phyloP scores from a whole-genome alignment of 805 yeast species.

The Yamadazyma ubonensis region DNA sequence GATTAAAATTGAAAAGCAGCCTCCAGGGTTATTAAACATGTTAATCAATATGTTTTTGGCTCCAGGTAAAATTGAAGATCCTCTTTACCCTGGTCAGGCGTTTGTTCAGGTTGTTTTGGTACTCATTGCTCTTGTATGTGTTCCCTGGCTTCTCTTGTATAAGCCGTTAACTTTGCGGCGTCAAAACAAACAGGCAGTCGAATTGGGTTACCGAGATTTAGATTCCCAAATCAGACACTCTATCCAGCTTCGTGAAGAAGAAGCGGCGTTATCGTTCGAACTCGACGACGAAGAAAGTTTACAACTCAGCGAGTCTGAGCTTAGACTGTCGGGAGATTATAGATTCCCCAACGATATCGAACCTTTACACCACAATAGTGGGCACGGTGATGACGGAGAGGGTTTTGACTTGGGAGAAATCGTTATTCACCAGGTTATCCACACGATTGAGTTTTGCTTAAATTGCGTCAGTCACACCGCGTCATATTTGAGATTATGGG shows the following conservation, averaged over 20 bases:
- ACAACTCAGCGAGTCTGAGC: no score
- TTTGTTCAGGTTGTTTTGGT: conserved; percentile 58
- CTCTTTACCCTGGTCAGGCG: conserved; percentile 63
- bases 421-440: conserved; percentile 76
- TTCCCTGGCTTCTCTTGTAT: conserved; percentile 68
- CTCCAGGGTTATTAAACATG: conserved; percentile 75
- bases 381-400: conserved; percentile 36
- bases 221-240: conserved; percentile 29
- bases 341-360: conserved; percentile 42
- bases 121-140: conserved; percentile 60
- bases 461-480: conserved; percentile 82
- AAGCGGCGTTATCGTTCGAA: conserved; percentile 26
- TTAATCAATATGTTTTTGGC: conserved; percentile 72
- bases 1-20: conserved; percentile 58
- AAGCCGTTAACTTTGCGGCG: conserved; percentile 56
- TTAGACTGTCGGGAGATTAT: conserved; percentile 20
- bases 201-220: conserved; percentile 39
- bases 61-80: conserved; percentile 69
- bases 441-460: conserved; percentile 76
- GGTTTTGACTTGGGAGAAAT: conserved; percentile 58
- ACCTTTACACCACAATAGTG: conserved; percentile 33
- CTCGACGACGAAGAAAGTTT: conserved; percentile 9
- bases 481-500: conserved; percentile 76
- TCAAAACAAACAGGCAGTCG: conserved; percentile 33
- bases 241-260: conserved; percentile 43